A percentile compares a stretch with the other conserved stretches of the same genome.
Evolutionary conservation across 2,329 filamentous ascomycete genomes (phyloP).

Genomic region (Orbilia quercus): DNA sequence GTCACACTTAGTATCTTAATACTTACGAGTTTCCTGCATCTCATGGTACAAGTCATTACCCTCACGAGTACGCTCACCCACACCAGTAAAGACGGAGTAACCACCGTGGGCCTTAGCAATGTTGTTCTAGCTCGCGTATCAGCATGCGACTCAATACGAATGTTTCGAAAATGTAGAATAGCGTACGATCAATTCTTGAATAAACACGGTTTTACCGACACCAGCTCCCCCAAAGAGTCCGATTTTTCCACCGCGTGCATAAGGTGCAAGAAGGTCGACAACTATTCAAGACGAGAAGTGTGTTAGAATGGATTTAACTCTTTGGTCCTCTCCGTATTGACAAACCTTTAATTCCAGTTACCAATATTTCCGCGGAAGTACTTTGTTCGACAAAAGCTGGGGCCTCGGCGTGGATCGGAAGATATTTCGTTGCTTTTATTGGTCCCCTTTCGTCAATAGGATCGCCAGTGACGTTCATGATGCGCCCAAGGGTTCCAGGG

Average conservation of each 20-base stretch:
- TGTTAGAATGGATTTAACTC: conserved; percentile 27
- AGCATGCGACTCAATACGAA: not conserved
- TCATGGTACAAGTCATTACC: conserved; percentile 99
- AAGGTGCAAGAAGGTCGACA: conserved; percentile 97
- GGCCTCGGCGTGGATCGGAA: conserved; percentile 93
- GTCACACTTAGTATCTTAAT: not conserved
- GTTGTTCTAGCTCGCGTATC: conserved; percentile 77
- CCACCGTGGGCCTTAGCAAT: conserved; percentile 99
- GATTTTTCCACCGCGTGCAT: conserved; percentile 99
- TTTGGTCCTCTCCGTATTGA: conserved; percentile 3
- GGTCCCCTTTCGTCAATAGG: conserved; percentile 99
- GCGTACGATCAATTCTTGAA: conserved; percentile 95
- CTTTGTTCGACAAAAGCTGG: conserved; percentile 95
- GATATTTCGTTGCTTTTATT: conserved; percentile 88
- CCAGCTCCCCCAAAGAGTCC: conserved; percentile 99
- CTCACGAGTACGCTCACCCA: conserved; percentile 99
- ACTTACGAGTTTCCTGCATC: conserved; percentile 92
- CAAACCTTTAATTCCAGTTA: conserved; percentile 91
- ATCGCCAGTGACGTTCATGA: conserved; percentile 99
- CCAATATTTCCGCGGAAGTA: conserved; percentile 93
- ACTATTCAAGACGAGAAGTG: conserved; percentile 66
- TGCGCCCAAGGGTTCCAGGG: conserved; percentile 91
- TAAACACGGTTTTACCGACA: conserved; percentile 99
- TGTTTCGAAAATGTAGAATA: not conserved
- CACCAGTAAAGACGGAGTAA: conserved; percentile 99